Evolutionary conservation across 768 basidiomycete species (phyloP), one percentile per base, ranked within the genome.

Genomic region (Grammothele lineata): DNA sequence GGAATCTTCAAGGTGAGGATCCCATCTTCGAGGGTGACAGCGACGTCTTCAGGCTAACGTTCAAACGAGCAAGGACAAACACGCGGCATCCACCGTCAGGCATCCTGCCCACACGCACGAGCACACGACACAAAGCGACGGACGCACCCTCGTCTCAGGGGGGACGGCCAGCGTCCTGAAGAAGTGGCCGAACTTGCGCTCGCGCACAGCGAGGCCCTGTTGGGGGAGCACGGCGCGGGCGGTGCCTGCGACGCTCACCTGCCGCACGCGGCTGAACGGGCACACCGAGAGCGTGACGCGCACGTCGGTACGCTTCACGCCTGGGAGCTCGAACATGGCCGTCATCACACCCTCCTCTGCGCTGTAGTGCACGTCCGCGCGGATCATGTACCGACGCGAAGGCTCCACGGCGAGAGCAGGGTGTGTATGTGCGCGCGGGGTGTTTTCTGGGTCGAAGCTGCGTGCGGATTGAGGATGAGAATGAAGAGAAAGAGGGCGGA

Each of bases 311-410:
- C 70, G 76, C 58, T 73, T 75, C 60, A 86, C 69, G 35, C 86
- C 86, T 3, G 86, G 86, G 24, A 87, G 68, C 64, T 87, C 85
- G 59, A 86, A 74, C 66, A 79, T 70, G 42, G 78, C 80, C 47
- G 72, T 74, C 57, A 86, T 66, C 32, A 71, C 59, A 61, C 72
- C 71, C 41, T 72, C 75, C 26, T 71, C 68, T 30, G 61, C 55
- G 59, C 81, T 74, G 67, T 78, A 83, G 59, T 76, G 70, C 42
- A 81, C 65, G 64, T 87, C 86, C 24, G 78, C 70, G 55, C 81
- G 78, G 51, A 84, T 78, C 52, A 70, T 59, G 57, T 73, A 72
- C 26, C 65, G 66, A n/a, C 56, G 66, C 40, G 37, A 35, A 1
- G 47, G 47, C 35, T 46, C 43, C 3, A 17, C 11, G 35, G 40